Evolutionary conservation across 371 early-diverging fungal species (phyloP).

Genomic region (Mortierella sp.): DNA sequence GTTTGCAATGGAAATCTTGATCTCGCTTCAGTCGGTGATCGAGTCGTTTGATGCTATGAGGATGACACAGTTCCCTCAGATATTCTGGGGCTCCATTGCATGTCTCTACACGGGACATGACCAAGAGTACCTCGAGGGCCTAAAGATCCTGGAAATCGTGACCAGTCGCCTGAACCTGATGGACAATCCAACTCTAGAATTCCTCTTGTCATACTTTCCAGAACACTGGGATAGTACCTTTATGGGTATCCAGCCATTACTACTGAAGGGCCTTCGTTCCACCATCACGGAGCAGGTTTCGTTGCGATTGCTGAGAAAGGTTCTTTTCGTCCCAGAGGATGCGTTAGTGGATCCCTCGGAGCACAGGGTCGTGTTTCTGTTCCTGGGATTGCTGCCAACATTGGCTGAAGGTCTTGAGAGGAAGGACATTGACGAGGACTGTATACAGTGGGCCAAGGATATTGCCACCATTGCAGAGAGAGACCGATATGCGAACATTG

Average conservation of each 20-base stretch:
- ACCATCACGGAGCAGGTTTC: constrained; percentile 65
- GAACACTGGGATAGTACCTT: constrained; percentile 82
- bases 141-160: constrained; percentile 71
- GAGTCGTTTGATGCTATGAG: constrained; percentile 65
- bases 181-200: constrained; percentile 53
- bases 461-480: constrained; percentile 66
- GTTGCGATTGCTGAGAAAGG: constrained; percentile 63
- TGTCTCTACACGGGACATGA: constrained; percentile 81
- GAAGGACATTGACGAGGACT: constrained; percentile 49
- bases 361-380: constrained; percentile 68
- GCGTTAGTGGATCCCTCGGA: constrained; percentile 74
- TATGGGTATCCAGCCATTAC: constrained; percentile 77
- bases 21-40: constrained; percentile 76
- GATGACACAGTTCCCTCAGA: constrained; percentile 77
- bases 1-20: constrained; percentile 87
- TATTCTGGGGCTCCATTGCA: constrained; percentile 86
- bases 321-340: constrained; percentile 67
- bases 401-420: constrained; percentile 73
- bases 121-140: constrained; percentile 78
- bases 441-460: constrained; percentile 59
- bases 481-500: constrained; percentile 60
- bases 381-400: constrained; percentile 76
- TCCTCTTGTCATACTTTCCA: constrained; percentile 69
- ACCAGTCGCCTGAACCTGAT: constrained; percentile 64
- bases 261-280: constrained; percentile 80